These are phyloP conservation scores for Coffea eugenioides DNA, from an alignment of 257 asterid species.

Conservation along the genomic window DNA sequence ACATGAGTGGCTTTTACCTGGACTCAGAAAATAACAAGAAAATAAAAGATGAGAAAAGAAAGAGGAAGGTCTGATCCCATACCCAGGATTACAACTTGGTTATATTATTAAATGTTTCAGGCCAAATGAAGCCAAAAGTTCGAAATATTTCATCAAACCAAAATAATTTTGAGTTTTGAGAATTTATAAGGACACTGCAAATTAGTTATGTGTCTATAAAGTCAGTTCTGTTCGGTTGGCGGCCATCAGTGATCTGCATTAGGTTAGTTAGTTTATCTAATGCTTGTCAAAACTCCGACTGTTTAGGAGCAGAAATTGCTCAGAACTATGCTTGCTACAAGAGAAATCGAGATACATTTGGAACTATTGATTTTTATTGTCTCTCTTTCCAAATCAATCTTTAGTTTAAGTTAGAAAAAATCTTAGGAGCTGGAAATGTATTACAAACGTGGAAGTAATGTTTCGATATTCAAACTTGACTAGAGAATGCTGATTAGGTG, in stretches of 20 bases:
- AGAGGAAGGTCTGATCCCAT: background rate
- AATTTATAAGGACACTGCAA: background rate
- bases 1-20: conserved; percentile 1
- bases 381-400: background rate
- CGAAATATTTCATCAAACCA: no score
- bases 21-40: background rate
- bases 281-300: background rate
- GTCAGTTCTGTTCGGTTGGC: background rate
- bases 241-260: background rate
- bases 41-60: background rate
- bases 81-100: background rate
- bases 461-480: background rate
- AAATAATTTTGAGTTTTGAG: background rate
- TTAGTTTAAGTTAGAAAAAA: no score
- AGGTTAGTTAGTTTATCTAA: background rate
- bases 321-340: background rate
- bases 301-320: background rate
- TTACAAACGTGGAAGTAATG: background rate
- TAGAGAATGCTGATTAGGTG: background rate
- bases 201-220: no score
- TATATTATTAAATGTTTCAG: background rate
- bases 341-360: background rate
- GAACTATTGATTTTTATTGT: no score
- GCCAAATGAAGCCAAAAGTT: background rate
- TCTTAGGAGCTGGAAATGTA: background rate